Base-by-base conservation (phyloP, 108 stramenopile species). In the Cafeteria roenbergensis region DNA sequence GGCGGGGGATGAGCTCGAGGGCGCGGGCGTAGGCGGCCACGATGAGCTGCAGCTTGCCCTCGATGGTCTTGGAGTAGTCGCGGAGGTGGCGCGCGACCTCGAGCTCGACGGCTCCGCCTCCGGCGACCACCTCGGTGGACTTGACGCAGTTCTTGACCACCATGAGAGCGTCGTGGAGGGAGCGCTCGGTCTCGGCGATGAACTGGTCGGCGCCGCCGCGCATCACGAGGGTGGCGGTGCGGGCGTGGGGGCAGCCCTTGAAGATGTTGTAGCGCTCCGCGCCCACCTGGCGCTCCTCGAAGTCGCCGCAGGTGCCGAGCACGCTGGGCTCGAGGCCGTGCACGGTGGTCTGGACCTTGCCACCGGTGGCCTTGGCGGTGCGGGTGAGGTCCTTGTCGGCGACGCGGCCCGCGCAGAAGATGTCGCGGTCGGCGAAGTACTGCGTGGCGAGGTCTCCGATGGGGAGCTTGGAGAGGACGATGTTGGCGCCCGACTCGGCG, bases 391-490 rank as follows among this genome's bases (percentile, higher is more conserved):
- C 96, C 20, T 86, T 91, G 69, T 87, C 88, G 24, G 84, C 74
- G 21, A 98, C 96, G 25, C 96, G 89, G n/a, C 96, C 96, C 8
- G 94, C 94, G 78, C 93, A 95, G 71, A 95, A 95, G 34, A 95
- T 66, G 53, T 89, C 89, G 28, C 90, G 72, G 72, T 98, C 96
- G 9, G 94, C 93, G 75, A 98, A 98, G 82, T 94, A 98, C 70
- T 98, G 96, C 34, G 96, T 98, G 14, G 94, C 96, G 66, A 98
- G 76, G 84, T 98, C 96, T 8, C 96, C 96, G 69, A 98, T 92
- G 33, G 96, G 96, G 24, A 95, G 81, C 71, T 93, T 91, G 65
- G 85, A 87, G 68, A 98, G 73, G 32, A 98, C 90, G 70, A 98
- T 90, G 69, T 94, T 92, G 51, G 94, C 96, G n/a, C 94, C 92